Evolutionary conservation across 2,329 filamentous ascomycete genomes (phyloP).

Genomic region (Furcasterigmium furcatum): DNA sequence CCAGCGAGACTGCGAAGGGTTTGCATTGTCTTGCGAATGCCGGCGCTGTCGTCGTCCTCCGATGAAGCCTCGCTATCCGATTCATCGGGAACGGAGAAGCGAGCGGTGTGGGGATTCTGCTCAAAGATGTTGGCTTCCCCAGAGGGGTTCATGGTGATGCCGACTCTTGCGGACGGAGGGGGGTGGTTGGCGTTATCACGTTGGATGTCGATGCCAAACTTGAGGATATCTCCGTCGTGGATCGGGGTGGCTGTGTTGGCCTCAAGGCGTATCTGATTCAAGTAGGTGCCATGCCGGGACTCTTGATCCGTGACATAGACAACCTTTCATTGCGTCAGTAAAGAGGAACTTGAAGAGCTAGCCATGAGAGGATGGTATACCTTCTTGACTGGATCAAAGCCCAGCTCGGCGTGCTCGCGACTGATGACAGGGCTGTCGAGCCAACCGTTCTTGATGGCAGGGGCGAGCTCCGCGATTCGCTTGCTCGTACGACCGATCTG

Average conservation of each 20-base stretch:
- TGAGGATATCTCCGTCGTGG: conserved; percentile 24
- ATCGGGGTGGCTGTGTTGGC: conserved; percentile 14
- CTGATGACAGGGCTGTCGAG: conserved; percentile 73
- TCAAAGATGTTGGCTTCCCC: conserved; percentile 16
- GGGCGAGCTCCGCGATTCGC: conserved; percentile 26
- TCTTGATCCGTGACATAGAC: conserved; percentile 41
- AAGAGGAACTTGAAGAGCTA: conserved; percentile 6
- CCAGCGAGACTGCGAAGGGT: conserved; percentile 3
- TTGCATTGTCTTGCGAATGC: conserved; percentile 6
- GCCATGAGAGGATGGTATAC: conserved; percentile 27
- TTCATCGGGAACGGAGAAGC: conserved; percentile 41
- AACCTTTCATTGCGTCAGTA: conserved; percentile 26
- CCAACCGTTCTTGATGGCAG: conserved; percentile 54
- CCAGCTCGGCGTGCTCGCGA: conserved; percentile 59
- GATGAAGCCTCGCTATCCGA: conserved; percentile 24
- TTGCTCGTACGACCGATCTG: conserved; percentile 43
- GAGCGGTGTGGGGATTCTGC: conserved; percentile 2
- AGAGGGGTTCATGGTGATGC: conserved; percentile 7
- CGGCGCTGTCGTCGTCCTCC: conserved; percentile 19
- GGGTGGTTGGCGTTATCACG: conserved; percentile 17
- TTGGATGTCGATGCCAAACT: conserved; percentile 32
- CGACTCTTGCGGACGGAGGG: conserved; percentile 27
- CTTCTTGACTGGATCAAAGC: conserved; percentile 37
- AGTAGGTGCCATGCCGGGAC: conserved; percentile 52
- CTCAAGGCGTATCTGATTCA: conserved; percentile 28